Base-by-base conservation (phyloP, 768 basidiomycete genomes). In the Pisolithus marmoratus region DNA sequence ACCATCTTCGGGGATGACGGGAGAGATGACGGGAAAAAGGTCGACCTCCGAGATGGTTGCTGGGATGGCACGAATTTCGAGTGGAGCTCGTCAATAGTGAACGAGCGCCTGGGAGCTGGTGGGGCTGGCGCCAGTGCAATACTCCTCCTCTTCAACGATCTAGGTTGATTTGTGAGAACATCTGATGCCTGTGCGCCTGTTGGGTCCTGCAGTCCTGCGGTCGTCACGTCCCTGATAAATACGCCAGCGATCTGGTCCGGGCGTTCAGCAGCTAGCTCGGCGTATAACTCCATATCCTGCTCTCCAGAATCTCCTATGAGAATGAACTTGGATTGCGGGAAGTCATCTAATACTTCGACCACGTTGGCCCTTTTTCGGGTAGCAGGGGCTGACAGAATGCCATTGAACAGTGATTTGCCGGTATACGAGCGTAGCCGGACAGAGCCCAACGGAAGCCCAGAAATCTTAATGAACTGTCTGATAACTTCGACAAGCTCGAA, bases 281-380 rank as follows among this genome's bases (percentile, higher is more conserved):
- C 75, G 65, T 97, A 98, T 2, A 98, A 74, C 66, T 98, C 94
- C 41, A 98, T 70, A 68, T 98, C 95, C 58, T 96, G 94, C 63
- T 98, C 95, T 31, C 94, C 95, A 0, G 85, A 83, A 65, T 98
- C 95, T 7, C 95, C 95, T 38, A 98, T 75, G 46, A 94, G 79
- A 61, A 97, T 68, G 69, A 98, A 96, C 37, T 69, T 73, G 1
- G 88, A 82, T 38, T 82, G 73, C 0, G 82, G 82, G 65, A 94
- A 94, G 2, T 81, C 72, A 37, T 86, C 78, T 12, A 94, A 71
- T 20, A 91, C 74, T 37, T 94, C 89, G n/a, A 85, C 63, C 8
- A 97, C 81, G 19, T 85, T 87, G 0, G 79, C 80, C 5, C 84
- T 83, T 69, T 98, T 98, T 34, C 94, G 81, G 19, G 81, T 77